phyloP scores from a whole-genome alignment of 2,329 filamentous ascomycete genomes.

The Xylaria digitata region DNA sequence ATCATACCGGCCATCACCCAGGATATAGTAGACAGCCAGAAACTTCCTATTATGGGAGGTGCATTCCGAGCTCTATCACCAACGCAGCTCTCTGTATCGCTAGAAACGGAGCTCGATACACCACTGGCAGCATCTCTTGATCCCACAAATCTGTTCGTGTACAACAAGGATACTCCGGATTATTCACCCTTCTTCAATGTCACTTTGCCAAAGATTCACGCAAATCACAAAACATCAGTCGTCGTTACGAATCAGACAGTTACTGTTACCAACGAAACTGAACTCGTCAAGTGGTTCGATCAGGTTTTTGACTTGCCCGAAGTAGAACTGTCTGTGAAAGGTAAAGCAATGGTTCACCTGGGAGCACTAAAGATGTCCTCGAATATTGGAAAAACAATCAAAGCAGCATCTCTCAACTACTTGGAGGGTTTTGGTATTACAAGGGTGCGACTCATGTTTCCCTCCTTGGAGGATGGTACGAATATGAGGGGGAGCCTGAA shows the following conservation, averaged over 20 bases:
- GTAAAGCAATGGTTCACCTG: conserved; percentile 53
- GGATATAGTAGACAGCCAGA: conserved; percentile 56
- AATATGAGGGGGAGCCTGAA: conserved; percentile 58
- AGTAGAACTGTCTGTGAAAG: conserved; percentile 54
- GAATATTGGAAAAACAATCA: conserved; percentile 56
- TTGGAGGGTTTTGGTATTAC: conserved; percentile 55
- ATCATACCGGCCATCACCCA: conserved; percentile 61
- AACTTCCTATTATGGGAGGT: conserved; percentile 54
- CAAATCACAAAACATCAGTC: conserved; percentile 54
- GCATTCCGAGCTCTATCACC: conserved; percentile 51
- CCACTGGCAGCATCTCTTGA: conserved; percentile 54
- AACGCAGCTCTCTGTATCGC: conserved; percentile 51
- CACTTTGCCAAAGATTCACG: conserved; percentile 49
- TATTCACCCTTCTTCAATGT: conserved; percentile 49
- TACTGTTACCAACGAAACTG: conserved; percentile 52
- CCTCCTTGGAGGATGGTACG: conserved; percentile 52
- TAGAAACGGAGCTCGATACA: conserved; percentile 54
- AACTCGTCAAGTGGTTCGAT: conserved; percentile 56
- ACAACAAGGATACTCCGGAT: conserved; percentile 53
- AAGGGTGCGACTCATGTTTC: conserved; percentile 53
- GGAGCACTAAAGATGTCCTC: conserved; percentile 54
- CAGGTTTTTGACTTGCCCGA: conserved; percentile 54
- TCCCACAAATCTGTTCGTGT: conserved; percentile 54
- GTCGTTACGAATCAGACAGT: conserved; percentile 52
- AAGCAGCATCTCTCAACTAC: conserved; percentile 54